Evolutionary conservation across 345 rosid genomes (phyloP), one percentile per base, ranked within the genome.

Genomic region (Melastoma malabathricum): DNA sequence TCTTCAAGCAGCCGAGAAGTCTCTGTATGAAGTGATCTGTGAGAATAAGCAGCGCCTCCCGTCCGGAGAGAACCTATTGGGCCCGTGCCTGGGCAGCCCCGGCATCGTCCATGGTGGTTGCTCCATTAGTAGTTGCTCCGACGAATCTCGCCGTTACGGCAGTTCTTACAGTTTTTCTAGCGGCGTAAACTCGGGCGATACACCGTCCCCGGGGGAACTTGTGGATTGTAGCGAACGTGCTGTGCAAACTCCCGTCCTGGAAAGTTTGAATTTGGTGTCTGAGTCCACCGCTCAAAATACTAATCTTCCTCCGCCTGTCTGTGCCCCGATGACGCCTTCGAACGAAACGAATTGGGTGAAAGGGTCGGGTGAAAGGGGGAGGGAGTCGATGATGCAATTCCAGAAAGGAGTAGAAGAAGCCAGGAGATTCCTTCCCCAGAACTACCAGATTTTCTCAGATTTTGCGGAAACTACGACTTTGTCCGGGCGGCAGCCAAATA

Each of bases 361-460:
- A 22, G 47, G 49, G 43, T 52, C 43, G 43, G 39, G 64, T 66
- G 75, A 64, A 14, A 66, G 56, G 34, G 66, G 74, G 43, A 54
- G 44, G 9, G 68, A 76, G 13, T 69, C 70, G 19, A 38, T 62
- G n/a, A 62, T 77, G 68, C 94, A 77, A 64, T 87, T 79, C 48
- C 71, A 60, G 51, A 81, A 66, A 62, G 94, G 94, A 4, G 46
- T 72, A 4, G 89, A 83, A 63, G 96, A 87, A 73, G 94, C 96
- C 10, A 77, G 70, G 52, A 79, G 75, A 63, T 87, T 87, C 67
- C 85, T 87, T 59, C 90, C 90, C 23, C 74, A 61, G 39, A 50
- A 49, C 43, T 61, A 57, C 57, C 71, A 66, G 51, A 59, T 79
- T 56, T 61, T 73, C 29, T 58, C 74, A 22, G 78, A 81, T 60